Evolutionary conservation across 108 stramenopile species (phyloP), one percentile per base, ranked within the genome.

Genomic region (Nitzschia sp.): DNA sequence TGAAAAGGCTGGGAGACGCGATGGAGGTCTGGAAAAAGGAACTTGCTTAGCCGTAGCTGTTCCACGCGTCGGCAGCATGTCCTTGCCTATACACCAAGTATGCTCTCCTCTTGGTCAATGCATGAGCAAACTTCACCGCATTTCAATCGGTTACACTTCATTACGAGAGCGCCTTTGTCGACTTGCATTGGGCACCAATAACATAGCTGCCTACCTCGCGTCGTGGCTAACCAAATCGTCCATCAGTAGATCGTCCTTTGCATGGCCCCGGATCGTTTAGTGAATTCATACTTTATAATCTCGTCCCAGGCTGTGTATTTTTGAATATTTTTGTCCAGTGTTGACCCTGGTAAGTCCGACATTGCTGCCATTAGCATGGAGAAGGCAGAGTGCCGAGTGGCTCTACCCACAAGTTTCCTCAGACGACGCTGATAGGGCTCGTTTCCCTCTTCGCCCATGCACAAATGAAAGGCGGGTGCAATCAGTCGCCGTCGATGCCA

Each of bases 1-100:
- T 94, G 47, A 81, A 77, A 25, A 80, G 77, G 21, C 65, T 94
- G 58, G 54, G 84, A 58, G 84, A 88, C 26, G 83, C 83, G 11
- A 59, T 90, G 32, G 74, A 70, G 3, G 82, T 82, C 27, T 94
- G 89, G 87, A 55, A 73, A 23, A 65, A 75, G 54, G 66, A 84
- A 19, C 65, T 54, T 25, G 17, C 42, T 3, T 63, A 38, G n/a
- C n/a, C n/a, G n/a, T n/a, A n/a, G n/a, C n/a, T n/a, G n/a, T n/a
- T n/a, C n/a, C n/a, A n/a, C n/a, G n/a, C n/a, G n/a, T n/a, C n/a
- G n/a, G n/a, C n/a, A n/a, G n/a, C n/a, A n/a, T n/a, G n/a, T n/a
- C n/a, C n/a, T n/a, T n/a, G n/a, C n/a, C n/a, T n/a, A n/a, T n/a
- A n/a, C n/a, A n/a, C n/a, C n/a, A n/a, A n/a, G n/a, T n/a, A n/a